Conservation (phyloP, 139 green algal species). For the Protoeuglena noctilucae region DNA sequence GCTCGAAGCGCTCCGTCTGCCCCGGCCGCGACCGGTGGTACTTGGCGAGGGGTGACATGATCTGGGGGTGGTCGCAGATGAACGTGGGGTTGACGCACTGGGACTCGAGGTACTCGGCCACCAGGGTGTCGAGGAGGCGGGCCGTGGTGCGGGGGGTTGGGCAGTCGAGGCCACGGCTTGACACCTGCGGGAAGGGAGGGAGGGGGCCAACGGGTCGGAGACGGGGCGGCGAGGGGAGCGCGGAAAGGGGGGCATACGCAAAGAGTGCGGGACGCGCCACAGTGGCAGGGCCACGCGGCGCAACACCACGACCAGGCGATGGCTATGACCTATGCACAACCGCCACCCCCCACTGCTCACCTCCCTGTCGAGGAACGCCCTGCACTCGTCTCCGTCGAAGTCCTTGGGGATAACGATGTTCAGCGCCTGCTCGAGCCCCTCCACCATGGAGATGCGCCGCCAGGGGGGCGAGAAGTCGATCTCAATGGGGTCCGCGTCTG, state of each 20-base stretch:
- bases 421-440: conserved; percentile 24
- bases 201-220: neutral
- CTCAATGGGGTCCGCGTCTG: conserved; percentile 53
- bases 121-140: conserved; percentile 92
- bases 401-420: conserved; percentile 47
- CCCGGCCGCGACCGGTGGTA: conserved; percentile 63
- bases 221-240: too few relatives aligned
- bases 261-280: too few relatives aligned
- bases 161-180: conserved; percentile 66
- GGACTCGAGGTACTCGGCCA: conserved; percentile 92
- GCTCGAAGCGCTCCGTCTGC: conserved; percentile 97
- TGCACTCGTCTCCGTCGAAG: conserved; percentile 50
- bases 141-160: conserved; percentile 71
- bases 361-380: conserved; percentile 38
- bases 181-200: conserved; percentile 15
- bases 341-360: conserved; percentile 8
- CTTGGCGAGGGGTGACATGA: conserved; percentile 98
- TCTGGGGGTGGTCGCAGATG: conserved; percentile 96
- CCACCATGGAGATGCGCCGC: conserved; percentile 48
- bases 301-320: too few relatives aligned
- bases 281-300: too few relatives aligned
- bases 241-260: too few relatives aligned
- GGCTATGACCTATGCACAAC: conserved; percentile 13
- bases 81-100: conserved; percentile 89
- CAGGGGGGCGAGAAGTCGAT: conserved; percentile 97